These are phyloP conservation scores for Mucor racemosus DNA, from an alignment of 371 early-diverging fungal genomes.

Conservation along the genomic window DNA sequence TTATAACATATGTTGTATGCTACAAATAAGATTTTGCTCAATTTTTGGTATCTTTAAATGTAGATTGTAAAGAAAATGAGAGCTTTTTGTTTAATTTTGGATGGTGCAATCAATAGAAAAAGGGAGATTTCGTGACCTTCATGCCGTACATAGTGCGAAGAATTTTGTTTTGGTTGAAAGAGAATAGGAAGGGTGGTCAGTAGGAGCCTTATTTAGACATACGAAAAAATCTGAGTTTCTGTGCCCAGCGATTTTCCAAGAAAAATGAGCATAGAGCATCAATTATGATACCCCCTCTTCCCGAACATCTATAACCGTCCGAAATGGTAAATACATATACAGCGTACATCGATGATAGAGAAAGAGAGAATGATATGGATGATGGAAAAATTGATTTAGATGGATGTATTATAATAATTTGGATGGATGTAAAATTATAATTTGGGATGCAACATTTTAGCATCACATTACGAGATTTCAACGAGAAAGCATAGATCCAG, in stretches of 20 bases:
- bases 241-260: neutral
- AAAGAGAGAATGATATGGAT: neutral
- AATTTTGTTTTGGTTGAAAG: too few relatives aligned
- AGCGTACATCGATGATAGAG: neutral
- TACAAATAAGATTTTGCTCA: too few relatives aligned
- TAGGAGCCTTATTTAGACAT: neutral
- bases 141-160: too few relatives aligned
- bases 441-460: neutral
- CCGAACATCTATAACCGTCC: slow-evolving; percentile 28
- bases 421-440: slow-evolving; percentile 18
- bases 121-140: too few relatives aligned
- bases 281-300: slow-evolving; percentile 20
- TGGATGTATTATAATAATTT: slow-evolving; percentile 4
- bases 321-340: slow-evolving; percentile 22
- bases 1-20: too few relatives aligned
- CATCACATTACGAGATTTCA: neutral
- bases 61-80: too few relatives aligned
- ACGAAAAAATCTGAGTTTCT: slow-evolving; percentile 1
- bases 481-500: neutral
- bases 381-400: slow-evolving; percentile 4
- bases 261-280: slow-evolving; percentile 13
- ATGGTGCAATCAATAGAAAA: too few relatives aligned
- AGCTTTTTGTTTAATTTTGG: too few relatives aligned
- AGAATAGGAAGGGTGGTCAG: too few relatives aligned
- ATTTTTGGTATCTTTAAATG: too few relatives aligned